Base-by-base conservation (phyloP, 75 land plant genomes). In the Gnetum montanum region DNA sequence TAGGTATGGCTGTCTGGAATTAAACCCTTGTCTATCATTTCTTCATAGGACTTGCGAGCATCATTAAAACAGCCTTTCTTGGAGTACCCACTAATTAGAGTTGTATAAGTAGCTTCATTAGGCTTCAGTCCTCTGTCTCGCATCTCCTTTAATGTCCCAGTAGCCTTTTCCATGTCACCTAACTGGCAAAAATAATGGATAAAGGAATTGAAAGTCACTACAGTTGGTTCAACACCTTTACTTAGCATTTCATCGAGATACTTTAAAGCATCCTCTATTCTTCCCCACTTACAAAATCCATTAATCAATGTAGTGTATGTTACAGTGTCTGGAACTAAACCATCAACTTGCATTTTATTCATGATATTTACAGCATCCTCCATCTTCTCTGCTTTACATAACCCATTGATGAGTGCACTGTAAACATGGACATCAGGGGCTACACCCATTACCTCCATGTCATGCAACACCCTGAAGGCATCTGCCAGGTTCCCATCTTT, bases 201-300 rank as follows among this genome's bases (percentile, higher is more conserved):
- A 68, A 88, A 48, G 20, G 72, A 63, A 68, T 83, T 87, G 55
- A 77, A 88, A 12, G 76, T 84, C 30, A 71, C 71, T 15, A 81
- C 64, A 49, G 71, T 88, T 46, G 93, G 78, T n/a, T 69, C 56
- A 44, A 84, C 57, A 20, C 79, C 82, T 12, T 62, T 72, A 22
- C 43, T 44, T 25, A 44, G 31, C 88, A 84, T 80, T 49, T 88
- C 72, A 51, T 71, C 56, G 38, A 27, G 48, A 23, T 73, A 38
- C 15, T 60, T 29, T 16, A 72, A 57, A 54, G 81, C 85, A 34
- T 60, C 51, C 18, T 53, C 67, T 28, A 69, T 46, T 33, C 49
- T 54, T 53, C 70, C 68, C 54, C 54, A 65, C 69, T 73, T 82
- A 54, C 70, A 73, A 20, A 63, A 64, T 6, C 85, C 81, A 56